These are phyloP conservation scores for Melampsora larici-populina DNA, from an alignment of 1,284 basidiomycete species.

Conservation along the genomic window DNA sequence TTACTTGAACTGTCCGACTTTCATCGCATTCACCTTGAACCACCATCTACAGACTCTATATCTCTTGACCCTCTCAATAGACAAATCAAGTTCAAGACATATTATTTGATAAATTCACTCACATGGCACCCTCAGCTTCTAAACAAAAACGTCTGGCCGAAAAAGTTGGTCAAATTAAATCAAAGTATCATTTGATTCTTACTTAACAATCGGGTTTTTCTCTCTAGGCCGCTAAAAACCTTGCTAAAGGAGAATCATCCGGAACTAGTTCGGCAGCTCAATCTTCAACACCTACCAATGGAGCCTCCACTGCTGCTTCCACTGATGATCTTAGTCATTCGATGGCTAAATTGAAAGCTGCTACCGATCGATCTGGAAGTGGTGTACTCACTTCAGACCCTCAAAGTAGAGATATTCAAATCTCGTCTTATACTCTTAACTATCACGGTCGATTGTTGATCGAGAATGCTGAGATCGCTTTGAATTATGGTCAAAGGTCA, in stretches of 20 bases:
- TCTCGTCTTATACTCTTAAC: constrained; percentile 89
- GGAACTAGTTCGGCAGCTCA: constrained; percentile 71
- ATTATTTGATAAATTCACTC: background rate
- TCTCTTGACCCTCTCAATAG: too few species aligned
- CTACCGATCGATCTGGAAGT: constrained; percentile 82
- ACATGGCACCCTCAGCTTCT: constrained; percentile 56
- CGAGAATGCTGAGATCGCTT: constrained; percentile 80
- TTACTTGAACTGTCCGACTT: too few species aligned
- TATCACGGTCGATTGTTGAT: constrained; percentile 95
- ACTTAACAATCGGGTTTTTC: background rate
- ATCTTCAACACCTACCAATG: constrained; percentile 70
- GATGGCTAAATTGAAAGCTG: constrained; percentile 82
- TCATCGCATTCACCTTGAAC: too few species aligned
- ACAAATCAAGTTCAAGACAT: too few species aligned
- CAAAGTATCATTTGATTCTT: background rate
- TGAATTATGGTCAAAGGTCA: constrained; percentile 90
- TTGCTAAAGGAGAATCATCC: constrained; percentile 64
- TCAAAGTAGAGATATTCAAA: constrained; percentile 94
- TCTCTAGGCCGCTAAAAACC: constrained; percentile 69
- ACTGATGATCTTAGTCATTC: constrained; percentile 56
- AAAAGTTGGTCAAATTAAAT: constrained; percentile 52
- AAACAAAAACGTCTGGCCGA: constrained; percentile 74
- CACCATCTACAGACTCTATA: too few species aligned
- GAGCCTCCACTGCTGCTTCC: constrained; percentile 54
- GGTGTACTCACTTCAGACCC: constrained; percentile 90